A percentile compares a stretch with the other conserved stretches of the same genome.
Conservation (phyloP, 2,329 filamentous ascomycete genomes). For the Apiospora phragmitis region DNA sequence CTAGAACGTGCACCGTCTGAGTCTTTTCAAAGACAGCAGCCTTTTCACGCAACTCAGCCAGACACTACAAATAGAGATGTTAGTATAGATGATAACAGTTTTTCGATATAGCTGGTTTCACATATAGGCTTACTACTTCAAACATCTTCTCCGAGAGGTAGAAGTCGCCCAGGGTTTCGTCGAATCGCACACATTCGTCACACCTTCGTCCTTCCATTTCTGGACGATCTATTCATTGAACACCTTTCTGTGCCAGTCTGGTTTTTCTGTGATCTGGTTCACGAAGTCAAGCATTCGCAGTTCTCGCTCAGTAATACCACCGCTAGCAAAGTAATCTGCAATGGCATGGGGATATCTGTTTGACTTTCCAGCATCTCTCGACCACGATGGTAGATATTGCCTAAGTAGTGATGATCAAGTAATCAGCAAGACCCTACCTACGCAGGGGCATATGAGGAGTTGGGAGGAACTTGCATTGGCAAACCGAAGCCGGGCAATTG, state of each 20-base stretch:
- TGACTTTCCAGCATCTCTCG: neutral
- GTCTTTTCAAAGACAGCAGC: slow-evolving; percentile 41
- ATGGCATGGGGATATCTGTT: neutral
- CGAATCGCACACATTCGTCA: neutral
- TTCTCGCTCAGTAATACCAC: neutral
- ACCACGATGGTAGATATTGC: neutral
- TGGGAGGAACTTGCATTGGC: neutral
- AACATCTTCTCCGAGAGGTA: slow-evolving; percentile 2
- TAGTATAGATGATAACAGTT: too few relatives aligned
- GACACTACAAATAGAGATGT: slow-evolving; percentile 23
- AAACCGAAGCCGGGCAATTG: neutral
- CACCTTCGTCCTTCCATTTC: slow-evolving; percentile 28
- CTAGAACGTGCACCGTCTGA: slow-evolving; percentile 45
- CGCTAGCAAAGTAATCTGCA: neutral
- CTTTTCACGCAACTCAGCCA: slow-evolving; percentile 52
- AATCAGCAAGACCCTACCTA: neutral
- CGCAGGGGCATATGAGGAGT: neutral
- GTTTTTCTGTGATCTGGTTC: slow-evolving; percentile 36
- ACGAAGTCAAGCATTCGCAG: neutral
- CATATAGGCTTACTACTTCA: neutral
- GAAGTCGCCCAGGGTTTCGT: neutral
- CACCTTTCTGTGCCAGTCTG: slow-evolving; percentile 36
- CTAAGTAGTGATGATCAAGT: neutral
- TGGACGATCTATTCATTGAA: slow-evolving; percentile 33
- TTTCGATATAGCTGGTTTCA: too few relatives aligned